These are phyloP conservation scores for Monosporascus sp. DNA, from an alignment of 2,329 filamentous ascomycete genomes.

Conservation along the genomic window DNA sequence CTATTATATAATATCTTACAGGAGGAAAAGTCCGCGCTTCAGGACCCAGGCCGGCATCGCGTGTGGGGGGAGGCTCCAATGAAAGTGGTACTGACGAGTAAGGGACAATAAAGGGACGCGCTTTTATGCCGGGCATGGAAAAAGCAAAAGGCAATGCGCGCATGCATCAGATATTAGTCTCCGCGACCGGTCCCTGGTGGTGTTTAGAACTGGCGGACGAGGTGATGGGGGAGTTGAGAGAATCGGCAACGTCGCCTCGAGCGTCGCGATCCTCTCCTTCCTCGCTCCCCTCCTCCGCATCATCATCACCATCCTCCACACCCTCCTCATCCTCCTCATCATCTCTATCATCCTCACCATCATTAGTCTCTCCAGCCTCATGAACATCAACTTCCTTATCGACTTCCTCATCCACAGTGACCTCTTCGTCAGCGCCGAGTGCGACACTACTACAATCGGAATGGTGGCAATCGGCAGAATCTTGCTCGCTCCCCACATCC, in stretches of 20 bases:
- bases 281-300: not conserved
- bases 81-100: too few relatives aligned
- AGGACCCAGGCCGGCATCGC: too few relatives aligned
- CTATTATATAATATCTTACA: constrained; percentile 1
- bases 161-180: not conserved
- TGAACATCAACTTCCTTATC: not conserved
- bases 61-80: too few relatives aligned
- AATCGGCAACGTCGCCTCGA: not conserved
- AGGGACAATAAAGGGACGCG: not conserved
- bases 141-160: not conserved
- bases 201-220: not conserved
- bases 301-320: not conserved
- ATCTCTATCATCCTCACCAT: not conserved
- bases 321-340: not conserved
- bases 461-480: constrained; percentile 1
- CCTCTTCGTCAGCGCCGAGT: not conserved
- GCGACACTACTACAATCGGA: not conserved
- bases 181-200: not conserved
- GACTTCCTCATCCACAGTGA: not conserved
- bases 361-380: not conserved
- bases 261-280: not conserved
- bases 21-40: not conserved
- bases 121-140: not conserved
- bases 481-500: constrained; percentile 2
- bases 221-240: not conserved